Evolutionary conservation across 2,329 filamentous ascomycete species (phyloP).

Genomic region (Sporothrix humicola): DNA sequence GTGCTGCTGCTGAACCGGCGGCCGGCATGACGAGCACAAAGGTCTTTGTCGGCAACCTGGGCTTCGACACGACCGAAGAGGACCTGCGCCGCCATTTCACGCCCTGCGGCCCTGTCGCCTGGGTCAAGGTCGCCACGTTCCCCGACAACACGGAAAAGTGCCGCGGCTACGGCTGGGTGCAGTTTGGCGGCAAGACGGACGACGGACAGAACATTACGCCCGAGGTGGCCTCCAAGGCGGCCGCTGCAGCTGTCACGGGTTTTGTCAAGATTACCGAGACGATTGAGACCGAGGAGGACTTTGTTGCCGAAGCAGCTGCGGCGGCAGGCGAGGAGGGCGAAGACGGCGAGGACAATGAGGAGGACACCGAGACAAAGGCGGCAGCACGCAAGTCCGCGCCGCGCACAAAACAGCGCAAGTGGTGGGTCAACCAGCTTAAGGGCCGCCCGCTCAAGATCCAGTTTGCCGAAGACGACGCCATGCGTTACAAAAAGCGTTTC

Average conservation of each 20-base stretch:
- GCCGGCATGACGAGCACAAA: conserved; percentile 66
- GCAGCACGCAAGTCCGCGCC: conserved; percentile 46
- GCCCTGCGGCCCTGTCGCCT: conserved; percentile 81
- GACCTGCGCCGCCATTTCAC: conserved; percentile 80
- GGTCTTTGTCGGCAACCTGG: conserved; percentile 90
- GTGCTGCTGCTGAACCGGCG: conserved; percentile 43
- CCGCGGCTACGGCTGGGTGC: conserved; percentile 96
- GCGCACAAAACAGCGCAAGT: conserved; percentile 67
- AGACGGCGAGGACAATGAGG: conserved; percentile 40
- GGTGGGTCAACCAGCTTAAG: conserved; percentile 84
- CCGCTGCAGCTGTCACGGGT: conserved; percentile 77
- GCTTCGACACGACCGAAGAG: conserved; percentile 81
- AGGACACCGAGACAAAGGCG: conserved; percentile 46
- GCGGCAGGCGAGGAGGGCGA: conserved; percentile 48
- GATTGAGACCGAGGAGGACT: conserved; percentile 66
- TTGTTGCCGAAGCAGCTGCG: conserved; percentile 56
- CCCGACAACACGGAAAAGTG: conserved; percentile 91
- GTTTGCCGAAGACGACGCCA: conserved; percentile 88
- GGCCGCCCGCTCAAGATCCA: conserved; percentile 86
- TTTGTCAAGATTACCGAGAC: conserved; percentile 75
- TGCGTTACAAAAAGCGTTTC: conserved; percentile 91
- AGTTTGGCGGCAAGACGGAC: conserved; percentile 64
- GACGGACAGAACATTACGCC: conserved; percentile 30
- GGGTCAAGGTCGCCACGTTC: conserved; percentile 90
- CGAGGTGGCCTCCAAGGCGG: conserved; percentile 67